phyloP scores from a whole-genome alignment of 495 filamentous ascomycete species.

The Penicillium canescens region DNA sequence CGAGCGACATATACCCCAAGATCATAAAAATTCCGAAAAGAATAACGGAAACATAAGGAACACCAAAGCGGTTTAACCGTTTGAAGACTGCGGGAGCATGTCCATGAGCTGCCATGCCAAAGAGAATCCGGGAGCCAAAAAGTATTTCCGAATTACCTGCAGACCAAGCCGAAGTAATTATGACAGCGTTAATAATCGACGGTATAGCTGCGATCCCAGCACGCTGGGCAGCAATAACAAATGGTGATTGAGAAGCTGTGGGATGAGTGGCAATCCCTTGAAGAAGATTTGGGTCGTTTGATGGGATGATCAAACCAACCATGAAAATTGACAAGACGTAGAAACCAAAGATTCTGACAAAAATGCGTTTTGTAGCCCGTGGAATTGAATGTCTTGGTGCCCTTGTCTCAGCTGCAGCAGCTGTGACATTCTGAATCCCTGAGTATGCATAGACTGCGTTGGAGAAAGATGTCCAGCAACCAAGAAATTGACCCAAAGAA shows the following conservation, averaged over 20 bases:
- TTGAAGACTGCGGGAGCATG: conserved; percentile 42
- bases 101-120: conserved; percentile 33
- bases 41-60: conserved; percentile 50
- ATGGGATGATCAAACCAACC: conserved; percentile 42
- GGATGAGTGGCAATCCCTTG: conserved; percentile 6
- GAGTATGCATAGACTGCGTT: conserved; percentile 55
- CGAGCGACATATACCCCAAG: conserved; percentile 54
- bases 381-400: conserved; percentile 31
- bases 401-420: conserved; percentile 40
- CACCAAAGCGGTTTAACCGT: conserved; percentile 56
- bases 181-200: conserved; percentile 47
- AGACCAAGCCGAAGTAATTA: conserved; percentile 38
- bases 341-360: conserved; percentile 30
- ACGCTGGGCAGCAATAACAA: conserved; percentile 44
- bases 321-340: conserved; percentile 36
- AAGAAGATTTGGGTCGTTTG: conserved; percentile 45
- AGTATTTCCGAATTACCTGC: conserved; percentile 42
- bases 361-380: conserved; percentile 31
- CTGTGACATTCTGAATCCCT: conserved; percentile 44
- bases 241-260: conserved; percentile 41
- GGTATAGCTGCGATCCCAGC: conserved; percentile 35
- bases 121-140: conserved; percentile 39
- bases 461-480: conserved; percentile 52
- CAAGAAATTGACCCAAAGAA: conserved; percentile 25
- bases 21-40: conserved; percentile 45